Conservation (phyloP, 768 basidiomycete genomes). For the Lanmaoa rubissima region DNA sequence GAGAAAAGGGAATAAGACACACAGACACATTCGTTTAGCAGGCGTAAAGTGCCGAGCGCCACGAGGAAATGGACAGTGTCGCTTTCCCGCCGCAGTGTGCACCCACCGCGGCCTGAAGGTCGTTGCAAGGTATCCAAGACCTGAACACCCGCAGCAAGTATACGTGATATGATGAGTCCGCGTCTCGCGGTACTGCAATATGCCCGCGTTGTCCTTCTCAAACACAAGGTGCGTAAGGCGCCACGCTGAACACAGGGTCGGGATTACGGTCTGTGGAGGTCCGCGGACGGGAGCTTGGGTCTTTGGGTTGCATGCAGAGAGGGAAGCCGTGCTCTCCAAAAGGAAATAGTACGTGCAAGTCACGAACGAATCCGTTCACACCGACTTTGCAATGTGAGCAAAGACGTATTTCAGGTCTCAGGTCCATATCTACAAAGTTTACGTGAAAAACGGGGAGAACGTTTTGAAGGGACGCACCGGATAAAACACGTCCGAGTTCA, state of each 20-base stretch:
- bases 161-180: slow-evolving; percentile 4
- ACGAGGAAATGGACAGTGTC: slow-evolving; percentile 7
- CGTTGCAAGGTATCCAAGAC: neutral
- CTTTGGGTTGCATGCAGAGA: slow-evolving; percentile 11
- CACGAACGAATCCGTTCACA: slow-evolving; percentile 11
- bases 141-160: neutral
- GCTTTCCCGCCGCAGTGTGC: slow-evolving; percentile 2
- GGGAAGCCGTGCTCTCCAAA: slow-evolving; percentile 12
- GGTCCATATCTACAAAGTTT: slow-evolving; percentile 2
- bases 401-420: neutral
- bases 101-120: neutral
- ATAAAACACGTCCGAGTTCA: slow-evolving; percentile 6
- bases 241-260: slow-evolving; percentile 8
- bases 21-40: neutral
- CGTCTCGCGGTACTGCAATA: neutral
- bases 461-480: neutral
- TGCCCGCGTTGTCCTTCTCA: neutral
- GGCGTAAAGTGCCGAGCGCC: slow-evolving; percentile 4
- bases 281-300: slow-evolving; percentile 24
- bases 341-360: slow-evolving; percentile 8
- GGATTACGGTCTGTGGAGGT: slow-evolving; percentile 14
- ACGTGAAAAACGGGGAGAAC: neutral
- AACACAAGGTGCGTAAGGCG: slow-evolving; percentile 13
- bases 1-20: neutral
- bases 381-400: neutral